These are phyloP conservation scores for Brassica hybrid DNA, from an alignment of 441 rosid genomes.

Conservation along the genomic window DNA sequence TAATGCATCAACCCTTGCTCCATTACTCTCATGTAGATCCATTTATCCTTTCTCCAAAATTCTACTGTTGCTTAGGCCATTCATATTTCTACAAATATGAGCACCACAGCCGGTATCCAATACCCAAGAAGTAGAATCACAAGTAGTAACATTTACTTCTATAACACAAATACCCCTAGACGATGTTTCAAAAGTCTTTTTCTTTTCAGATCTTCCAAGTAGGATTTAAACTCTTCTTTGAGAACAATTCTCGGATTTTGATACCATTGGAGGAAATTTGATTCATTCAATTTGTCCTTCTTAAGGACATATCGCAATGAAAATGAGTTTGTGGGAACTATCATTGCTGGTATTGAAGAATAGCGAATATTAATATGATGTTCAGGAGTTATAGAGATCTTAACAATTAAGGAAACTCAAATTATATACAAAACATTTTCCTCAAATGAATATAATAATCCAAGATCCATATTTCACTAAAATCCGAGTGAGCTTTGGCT, in stretches of 20 bases:
- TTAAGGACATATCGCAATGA: neutral
- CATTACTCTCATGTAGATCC: neutral
- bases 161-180: too few species aligned
- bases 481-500: too few species aligned
- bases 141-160: too few species aligned
- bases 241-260: neutral
- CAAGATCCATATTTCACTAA: too few species aligned
- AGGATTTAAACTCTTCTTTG: neutral
- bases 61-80: neutral
- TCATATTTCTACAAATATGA: too few species aligned
- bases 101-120: too few species aligned
- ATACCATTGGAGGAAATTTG: neutral
- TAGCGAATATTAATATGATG: neutral
- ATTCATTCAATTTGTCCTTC: neutral
- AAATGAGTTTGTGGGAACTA: neutral
- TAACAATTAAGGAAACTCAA: neutral
- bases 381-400: neutral
- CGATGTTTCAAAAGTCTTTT: too few species aligned
- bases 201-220: neutral
- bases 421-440: too few species aligned
- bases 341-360: neutral
- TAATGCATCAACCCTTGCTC: neutral
- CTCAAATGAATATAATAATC: too few species aligned
- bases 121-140: too few species aligned
- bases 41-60: too few species aligned